Evolutionary conservation across 169 alveolate species (phyloP), one percentile per base, ranked within the genome.

Genomic region (Plasmodium cynomolgi): DNA sequence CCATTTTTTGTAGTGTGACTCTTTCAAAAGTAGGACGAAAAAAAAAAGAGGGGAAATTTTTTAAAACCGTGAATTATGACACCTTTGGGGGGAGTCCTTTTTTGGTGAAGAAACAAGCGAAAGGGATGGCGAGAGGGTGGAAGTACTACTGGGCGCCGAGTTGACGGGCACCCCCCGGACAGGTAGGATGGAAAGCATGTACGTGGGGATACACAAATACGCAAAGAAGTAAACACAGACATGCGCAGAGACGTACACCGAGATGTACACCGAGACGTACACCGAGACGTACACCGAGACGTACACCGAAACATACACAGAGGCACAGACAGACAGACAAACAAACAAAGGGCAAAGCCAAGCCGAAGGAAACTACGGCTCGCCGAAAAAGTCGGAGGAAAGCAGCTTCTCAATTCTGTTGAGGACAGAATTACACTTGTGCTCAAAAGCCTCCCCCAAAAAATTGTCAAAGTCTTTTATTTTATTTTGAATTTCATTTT

Each of bases 401-500:
- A 90, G 82, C 62, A 90, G 50, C 80, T 90, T 80, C 73, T 90
- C 94, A 58, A 90, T 90, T 56, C 90, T 34, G 50, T 90, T 79
- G 37, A 90, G 94, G 73, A 90, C 83, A 39, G 33, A 31, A 80
- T 90, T 80, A 58, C 94, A 90, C 68, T 90, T 90, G 39, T 39
- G 33, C 58, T 90, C 94, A 80, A 90, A 90, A 7, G 17, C 29
- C 50, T 41, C 23, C 23, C 94, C 90, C 37, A 79, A n/a, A 5
- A 44, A 73, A 39, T 34, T 80, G 71, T 90, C 94, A 62, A 90
- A 68, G 23, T 79, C 85, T 54, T 90, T 90, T 58, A 90, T 90
- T 58, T 80, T 90, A 29, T 80, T 80, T 90, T 90, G 94, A 39
- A 90, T 80, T 79, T 90, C 94, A 90, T 90, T 90, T 80, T 90